Percentiles rank a stretch among this genome's conserved stretches.
phyloP scores from a whole-genome alignment of 139 green algal species.

The Tetradesmus lagerheimii region DNA sequence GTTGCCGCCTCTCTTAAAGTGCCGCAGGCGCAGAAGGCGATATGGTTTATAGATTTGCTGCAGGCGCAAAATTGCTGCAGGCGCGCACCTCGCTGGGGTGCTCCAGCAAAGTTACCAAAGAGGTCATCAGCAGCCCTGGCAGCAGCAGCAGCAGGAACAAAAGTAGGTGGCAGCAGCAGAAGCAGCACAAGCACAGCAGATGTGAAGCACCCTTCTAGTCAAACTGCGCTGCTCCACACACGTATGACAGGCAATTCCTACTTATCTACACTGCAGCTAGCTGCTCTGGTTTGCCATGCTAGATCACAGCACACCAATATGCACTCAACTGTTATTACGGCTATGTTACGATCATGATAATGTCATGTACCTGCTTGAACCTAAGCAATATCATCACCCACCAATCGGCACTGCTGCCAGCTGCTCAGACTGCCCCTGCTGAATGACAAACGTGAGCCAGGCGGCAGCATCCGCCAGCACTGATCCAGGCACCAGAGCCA shows the following conservation, averaged over 20 bases:
- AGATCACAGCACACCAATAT: background rate
- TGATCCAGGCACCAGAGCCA: slow-evolving; percentile 63
- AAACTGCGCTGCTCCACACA: too few species aligned
- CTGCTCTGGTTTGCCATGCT: too few species aligned
- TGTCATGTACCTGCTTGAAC: too few species aligned
- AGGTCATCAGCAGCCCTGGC: slow-evolving; percentile 52
- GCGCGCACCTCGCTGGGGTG: slow-evolving; percentile 31
- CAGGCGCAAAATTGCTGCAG: too few species aligned
- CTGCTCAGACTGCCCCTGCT: slow-evolving; percentile 51
- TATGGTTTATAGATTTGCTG: too few species aligned
- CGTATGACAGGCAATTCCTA: too few species aligned
- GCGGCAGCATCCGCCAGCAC: slow-evolving; percentile 64
- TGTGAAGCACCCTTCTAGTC: too few species aligned
- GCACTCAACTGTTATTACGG: too few species aligned
- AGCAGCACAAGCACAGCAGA: background rate
- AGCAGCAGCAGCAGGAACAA: background rate
- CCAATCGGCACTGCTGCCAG: slow-evolving; percentile 51
- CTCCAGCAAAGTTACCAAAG: slow-evolving; percentile 68
- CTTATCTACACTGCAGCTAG: too few species aligned
- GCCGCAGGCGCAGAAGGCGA: too few species aligned
- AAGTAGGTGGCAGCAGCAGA: background rate
- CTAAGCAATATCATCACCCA: slow-evolving; percentile 10
- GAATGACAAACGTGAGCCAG: slow-evolving; percentile 73
- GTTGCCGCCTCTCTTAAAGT: too few species aligned
- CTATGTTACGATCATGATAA: too few species aligned